phyloP scores from a whole-genome alignment of 768 basidiomycete genomes.

The Tephrocybe sp. region DNA sequence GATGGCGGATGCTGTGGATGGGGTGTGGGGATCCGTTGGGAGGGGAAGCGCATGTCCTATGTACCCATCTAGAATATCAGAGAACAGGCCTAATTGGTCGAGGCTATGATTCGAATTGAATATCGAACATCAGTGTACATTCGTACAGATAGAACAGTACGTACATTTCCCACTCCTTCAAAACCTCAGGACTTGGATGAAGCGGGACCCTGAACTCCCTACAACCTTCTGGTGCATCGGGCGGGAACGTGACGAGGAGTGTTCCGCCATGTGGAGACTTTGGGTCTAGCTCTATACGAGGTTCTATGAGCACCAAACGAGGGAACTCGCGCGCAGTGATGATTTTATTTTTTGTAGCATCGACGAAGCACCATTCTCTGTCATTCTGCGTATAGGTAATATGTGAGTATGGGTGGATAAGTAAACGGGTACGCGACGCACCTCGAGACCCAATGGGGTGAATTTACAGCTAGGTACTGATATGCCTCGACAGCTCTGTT shows the following conservation, averaged over 20 bases:
- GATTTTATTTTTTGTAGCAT: slow-evolving; percentile 46
- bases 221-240: slow-evolving; percentile 52
- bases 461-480: slow-evolving; percentile 55
- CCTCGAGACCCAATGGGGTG: slow-evolving; percentile 65
- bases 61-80: slow-evolving; percentile 58
- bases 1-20: slow-evolving; percentile 53
- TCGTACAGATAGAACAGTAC: slow-evolving; percentile 15
- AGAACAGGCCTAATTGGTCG: slow-evolving; percentile 50
- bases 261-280: slow-evolving; percentile 42
- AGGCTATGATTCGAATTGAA: slow-evolving; percentile 38
- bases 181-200: slow-evolving; percentile 43
- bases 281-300: slow-evolving; percentile 47
- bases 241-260: slow-evolving; percentile 59
- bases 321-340: slow-evolving; percentile 67
- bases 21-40: slow-evolving; percentile 31
- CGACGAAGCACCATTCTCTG: slow-evolving; percentile 68
- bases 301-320: slow-evolving; percentile 67
- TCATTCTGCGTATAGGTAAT: slow-evolving; percentile 49
- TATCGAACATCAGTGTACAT: not conserved
- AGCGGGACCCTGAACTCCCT: slow-evolving; percentile 60
- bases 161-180: slow-evolving; percentile 58
- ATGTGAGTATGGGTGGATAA: not conserved
- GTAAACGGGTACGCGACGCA: slow-evolving; percentile 22
- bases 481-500: slow-evolving; percentile 69
- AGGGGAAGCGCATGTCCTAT: slow-evolving; percentile 46